Evolutionary conservation across 371 early-diverging fungal species (phyloP), one percentile per base, ranked within the genome.

Genomic region (Nematocida parisii): DNA sequence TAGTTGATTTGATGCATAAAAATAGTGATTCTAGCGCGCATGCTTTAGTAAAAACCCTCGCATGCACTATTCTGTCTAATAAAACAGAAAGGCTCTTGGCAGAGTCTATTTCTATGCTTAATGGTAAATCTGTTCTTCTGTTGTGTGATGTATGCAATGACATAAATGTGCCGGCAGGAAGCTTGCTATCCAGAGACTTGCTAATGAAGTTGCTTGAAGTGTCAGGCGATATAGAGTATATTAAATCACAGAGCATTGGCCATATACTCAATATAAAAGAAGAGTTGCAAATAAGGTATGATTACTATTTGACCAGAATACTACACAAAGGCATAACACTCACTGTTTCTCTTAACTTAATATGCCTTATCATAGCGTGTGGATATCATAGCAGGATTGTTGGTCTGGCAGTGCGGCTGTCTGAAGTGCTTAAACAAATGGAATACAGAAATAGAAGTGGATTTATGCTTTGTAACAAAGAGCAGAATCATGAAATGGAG

Each of bases 141-240:
- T 11, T 77, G 11, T n/a, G n/a, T 13, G 80, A 77, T 46, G 71
- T 75, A 24, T 75, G 75, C 45, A 9, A 7, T 27, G 75, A 61
- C 2, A 11, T 71, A 11, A n/a, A 27, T 27, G 39, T 72, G 1
- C 27, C 45, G 6, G 20, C 68, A 42, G 75, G 75, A 15, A 56
- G 44, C n/a, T 20, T 22, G 1, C 39, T 68, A 20, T 56, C 46
- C 39, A 40, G 60, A 70, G 52, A 9, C 5, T 5, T 60, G 20
- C 0, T 77, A 1, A 22, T 67, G n/a, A 68, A 52, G 39, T 1
- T 54, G 7, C 52, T 75, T 22, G 68, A 67, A 27, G 44, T 55
- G 54, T 70, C 62, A 2, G 75, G 75, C n/a, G 67, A 75, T 18
- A 75, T 20, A 54, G 52, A 33, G 24, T 64, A 52, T 40, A 39